A percentile compares a stretch with the other conserved stretches of the same genome.
Evolutionary conservation across 768 basidiomycete genomes (phyloP).

Genomic region (Piloderma croceum): DNA sequence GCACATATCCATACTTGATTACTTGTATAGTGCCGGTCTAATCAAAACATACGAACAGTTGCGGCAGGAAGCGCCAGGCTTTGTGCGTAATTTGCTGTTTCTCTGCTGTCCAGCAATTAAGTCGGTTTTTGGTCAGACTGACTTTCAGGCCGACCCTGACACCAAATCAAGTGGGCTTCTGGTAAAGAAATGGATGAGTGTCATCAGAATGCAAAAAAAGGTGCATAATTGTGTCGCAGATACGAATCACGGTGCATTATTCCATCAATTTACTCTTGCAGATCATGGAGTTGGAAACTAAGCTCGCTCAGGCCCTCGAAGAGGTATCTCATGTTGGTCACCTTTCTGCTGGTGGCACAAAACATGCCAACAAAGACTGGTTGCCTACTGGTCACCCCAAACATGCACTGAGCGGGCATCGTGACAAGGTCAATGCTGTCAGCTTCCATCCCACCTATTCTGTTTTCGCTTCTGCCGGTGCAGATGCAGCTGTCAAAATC

Average conservation of each 20-base stretch:
- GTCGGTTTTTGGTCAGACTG: conserved; percentile 46
- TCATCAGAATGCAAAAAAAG: conserved; percentile 94
- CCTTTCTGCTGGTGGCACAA: conserved; percentile 22
- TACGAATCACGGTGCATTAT: too few relatives aligned
- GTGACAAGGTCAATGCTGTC: conserved; percentile 41
- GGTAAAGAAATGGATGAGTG: conserved; percentile 98
- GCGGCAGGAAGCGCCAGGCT: too few relatives aligned
- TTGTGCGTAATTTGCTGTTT: too few relatives aligned
- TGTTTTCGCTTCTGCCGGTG: conserved; percentile 46
- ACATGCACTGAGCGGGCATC: conserved; percentile 44
- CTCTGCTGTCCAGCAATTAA: too few relatives aligned
- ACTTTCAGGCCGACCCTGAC: conserved; percentile 79
- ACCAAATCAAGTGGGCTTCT: conserved; percentile 81
- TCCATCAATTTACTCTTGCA: conserved; percentile 13
- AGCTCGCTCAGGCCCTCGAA: conserved; percentile 35
- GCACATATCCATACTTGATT: conserved; percentile 78
- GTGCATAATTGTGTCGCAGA: conserved; percentile 30
- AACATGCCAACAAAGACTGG: conserved; percentile 49
- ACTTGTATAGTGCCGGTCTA: conserved; percentile 63
- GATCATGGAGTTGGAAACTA: conserved; percentile 48
- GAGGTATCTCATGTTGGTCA: conserved; percentile 33
- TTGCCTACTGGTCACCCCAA: conserved; percentile 40
- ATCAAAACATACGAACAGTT: conserved; percentile 54
- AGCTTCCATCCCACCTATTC: conserved; percentile 54
- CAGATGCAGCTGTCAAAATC: conserved; percentile 51